These are phyloP conservation scores for Nothophoma quercina DNA, from an alignment of 2,329 filamentous ascomycete species.

Conservation along the genomic window DNA sequence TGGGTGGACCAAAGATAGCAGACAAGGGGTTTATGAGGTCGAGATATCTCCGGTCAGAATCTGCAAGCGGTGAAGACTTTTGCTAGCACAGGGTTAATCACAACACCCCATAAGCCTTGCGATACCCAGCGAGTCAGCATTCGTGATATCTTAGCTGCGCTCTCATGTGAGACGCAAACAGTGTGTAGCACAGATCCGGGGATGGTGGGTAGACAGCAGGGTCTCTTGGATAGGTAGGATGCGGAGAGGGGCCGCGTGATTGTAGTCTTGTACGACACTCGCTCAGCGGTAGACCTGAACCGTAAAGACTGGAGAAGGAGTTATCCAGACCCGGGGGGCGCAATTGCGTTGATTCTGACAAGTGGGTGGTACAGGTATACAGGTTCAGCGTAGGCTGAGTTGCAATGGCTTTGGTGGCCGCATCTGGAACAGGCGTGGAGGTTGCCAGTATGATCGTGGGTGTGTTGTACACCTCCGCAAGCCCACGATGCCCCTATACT, in stretches of 20 bases:
- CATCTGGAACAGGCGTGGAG: background rate
- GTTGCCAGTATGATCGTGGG: background rate
- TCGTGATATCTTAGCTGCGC: background rate
- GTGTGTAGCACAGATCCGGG: slow-evolving; percentile 15
- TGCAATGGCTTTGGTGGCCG: background rate
- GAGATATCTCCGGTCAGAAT: slow-evolving; percentile 14
- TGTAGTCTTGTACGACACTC: slow-evolving; percentile 1
- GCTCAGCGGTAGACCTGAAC: slow-evolving; percentile 7
- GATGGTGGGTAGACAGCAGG: slow-evolving; percentile 3
- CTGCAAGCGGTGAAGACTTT: slow-evolving; percentile 21
- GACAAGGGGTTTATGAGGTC: slow-evolving; percentile 12
- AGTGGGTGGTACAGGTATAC: slow-evolving; percentile 2
- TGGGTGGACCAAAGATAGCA: background rate
- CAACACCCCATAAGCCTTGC: slow-evolving; percentile 1
- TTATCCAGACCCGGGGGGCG: background rate
- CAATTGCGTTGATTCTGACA: background rate
- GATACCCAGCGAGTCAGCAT: slow-evolving; percentile 4
- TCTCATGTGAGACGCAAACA: slow-evolving; percentile 18
- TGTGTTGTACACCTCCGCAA: background rate
- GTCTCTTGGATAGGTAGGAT: slow-evolving; percentile 1
- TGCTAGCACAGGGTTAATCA: slow-evolving; percentile 13
- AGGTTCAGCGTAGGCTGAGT: background rate
- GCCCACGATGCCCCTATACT: background rate
- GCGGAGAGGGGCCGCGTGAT: slow-evolving; percentile 16
- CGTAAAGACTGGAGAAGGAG: background rate